Base-by-base conservation (phyloP, 2,329 filamentous ascomycete genomes). In the Ophiognomonia clavigignenti-juglandacearum region DNA sequence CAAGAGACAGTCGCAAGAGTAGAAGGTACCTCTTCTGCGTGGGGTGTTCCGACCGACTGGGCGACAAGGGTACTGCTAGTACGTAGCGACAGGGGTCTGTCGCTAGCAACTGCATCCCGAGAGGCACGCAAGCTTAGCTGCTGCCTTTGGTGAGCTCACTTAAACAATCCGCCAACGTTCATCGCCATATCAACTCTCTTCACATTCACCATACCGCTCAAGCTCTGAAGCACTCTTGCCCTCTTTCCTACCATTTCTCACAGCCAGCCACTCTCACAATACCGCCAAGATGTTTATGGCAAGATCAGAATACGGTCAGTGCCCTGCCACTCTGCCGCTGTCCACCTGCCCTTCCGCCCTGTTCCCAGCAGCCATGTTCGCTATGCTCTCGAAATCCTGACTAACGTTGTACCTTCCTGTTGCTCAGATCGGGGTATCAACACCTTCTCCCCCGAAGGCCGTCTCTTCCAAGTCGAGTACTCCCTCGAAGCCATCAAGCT, bases 381-480 rank as follows among this genome's bases (percentile, higher is more conserved):
- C 39, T 32, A 38, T 20, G 50, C 19, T 27, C 46, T 58, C 63
- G 65, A 71, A 64, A 70, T 22, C 13, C 66, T 57, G 45, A 36
- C 52, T 8, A 35, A 31, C n/a, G 60, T 39, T 37, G 11, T 19
- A 6, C 13, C 18, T 23, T 48, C 47, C 37, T 50, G n/a, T n/a
- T n/a, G n/a, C n/a, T n/a, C 59, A 96, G 91, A 97, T 77, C 90
- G 92, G 72, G 92, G 92, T 64, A 96, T 97, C 82, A 97, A 96
- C 81, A 98, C 93, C 80, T 98, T 98, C 82, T 98, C 93, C 61
- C 93, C 93, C 53, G 93, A 98, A 81, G 93, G 93, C 64, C 93
- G 93, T 72, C 88, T 98, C 70, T 98, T 98, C 82, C 93, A 98
- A 77, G 93, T 98, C 77, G 93, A 98, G 86, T 98, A 98, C 83